These are phyloP conservation scores for Fusarium phyllophilum DNA, from an alignment of 2,329 filamentous ascomycete genomes.

Conservation along the genomic window DNA sequence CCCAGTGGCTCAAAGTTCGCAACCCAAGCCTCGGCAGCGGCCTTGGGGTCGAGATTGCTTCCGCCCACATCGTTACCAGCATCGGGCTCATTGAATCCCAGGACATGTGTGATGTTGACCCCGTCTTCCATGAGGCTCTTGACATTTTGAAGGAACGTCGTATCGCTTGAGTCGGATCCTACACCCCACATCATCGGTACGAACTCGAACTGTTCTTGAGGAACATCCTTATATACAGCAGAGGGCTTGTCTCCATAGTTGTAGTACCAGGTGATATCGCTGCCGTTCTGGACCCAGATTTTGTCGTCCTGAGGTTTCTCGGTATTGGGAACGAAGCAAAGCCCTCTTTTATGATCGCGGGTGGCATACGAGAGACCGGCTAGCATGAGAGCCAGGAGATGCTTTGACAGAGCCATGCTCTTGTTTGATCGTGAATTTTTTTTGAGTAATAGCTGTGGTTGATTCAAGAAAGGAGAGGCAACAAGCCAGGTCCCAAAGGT, in stretches of 20 bases:
- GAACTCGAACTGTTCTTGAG: constrained; percentile 72
- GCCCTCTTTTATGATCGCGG: constrained; percentile 71
- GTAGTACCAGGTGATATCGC: constrained; percentile 84
- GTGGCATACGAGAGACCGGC: constrained; percentile 42
- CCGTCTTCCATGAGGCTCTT: constrained; percentile 61
- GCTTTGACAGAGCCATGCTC: constrained; percentile 19
- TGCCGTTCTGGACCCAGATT: constrained; percentile 68
- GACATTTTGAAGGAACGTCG: constrained; percentile 70
- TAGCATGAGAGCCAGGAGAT: constrained; percentile 35
- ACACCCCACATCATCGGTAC: constrained; percentile 85
- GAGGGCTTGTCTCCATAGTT: constrained; percentile 74
- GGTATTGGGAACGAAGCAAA: constrained; percentile 71
- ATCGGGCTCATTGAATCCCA: constrained; percentile 87
- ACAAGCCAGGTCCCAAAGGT: neutral
- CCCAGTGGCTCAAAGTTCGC: constrained; percentile 76
- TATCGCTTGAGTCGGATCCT: constrained; percentile 58
- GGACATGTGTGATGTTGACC: constrained; percentile 71
- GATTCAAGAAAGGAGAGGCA: neutral
- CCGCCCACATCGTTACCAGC: constrained; percentile 66
- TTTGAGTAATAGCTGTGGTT: neutral
- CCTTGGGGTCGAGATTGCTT: constrained; percentile 66
- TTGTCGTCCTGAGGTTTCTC: constrained; percentile 69
- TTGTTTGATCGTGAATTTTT: neutral
- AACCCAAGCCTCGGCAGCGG: constrained; percentile 76
- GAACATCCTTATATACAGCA: constrained; percentile 56